Evolutionary conservation across 2,329 filamentous ascomycete species (phyloP), one percentile per base, ranked within the genome.

Genomic region (Endothia cerciana): DNA sequence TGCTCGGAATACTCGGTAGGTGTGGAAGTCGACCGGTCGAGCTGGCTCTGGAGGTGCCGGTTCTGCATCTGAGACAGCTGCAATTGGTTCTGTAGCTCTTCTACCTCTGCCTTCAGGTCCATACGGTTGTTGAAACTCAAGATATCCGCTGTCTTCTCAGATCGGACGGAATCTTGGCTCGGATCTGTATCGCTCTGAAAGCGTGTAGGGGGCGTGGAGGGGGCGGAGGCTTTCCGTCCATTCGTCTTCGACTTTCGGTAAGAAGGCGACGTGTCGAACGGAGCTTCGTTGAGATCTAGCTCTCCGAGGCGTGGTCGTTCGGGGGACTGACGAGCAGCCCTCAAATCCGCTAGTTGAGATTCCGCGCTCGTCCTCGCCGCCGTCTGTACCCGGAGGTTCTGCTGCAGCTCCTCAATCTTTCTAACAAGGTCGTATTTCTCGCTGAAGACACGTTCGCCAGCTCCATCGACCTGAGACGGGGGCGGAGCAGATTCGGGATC

Each of bases 51-150:
- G 6, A 98, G 86, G 73, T 98, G 94, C 41, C 91, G 89, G 77
- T 97, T 97, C 72, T 96, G 92, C 92, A 98, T 97, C 77, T 97
- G 91, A 4, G 91, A 89, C 76, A 98, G 87, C 74, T 98, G 94
- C 61, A 98, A 85, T 75, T 97, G 93, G 75, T 96, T 97, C 75
- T 97, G 94, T 33, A 97, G 84, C 77, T 97, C 89, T 75, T 98
- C 94, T 15, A 97, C 83, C 73, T 98, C 94, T 3, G 92, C 87
- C 73, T 94, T 95, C 67, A 97, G 82, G 74, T 98, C 94, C 89
- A 96, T 94, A 47, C 91, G 89, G 73, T 91, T 93, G 79, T 95
- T 94, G 78, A 92, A 92, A 70, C 89, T 90, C 51, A 93, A 82
- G 19, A 93, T 91, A 75, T 97, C 94, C 30, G 90, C 87, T 0